Conservation (phyloP, 1,139 yeast genomes). For the Saccharomyces pastorianus region DNA sequence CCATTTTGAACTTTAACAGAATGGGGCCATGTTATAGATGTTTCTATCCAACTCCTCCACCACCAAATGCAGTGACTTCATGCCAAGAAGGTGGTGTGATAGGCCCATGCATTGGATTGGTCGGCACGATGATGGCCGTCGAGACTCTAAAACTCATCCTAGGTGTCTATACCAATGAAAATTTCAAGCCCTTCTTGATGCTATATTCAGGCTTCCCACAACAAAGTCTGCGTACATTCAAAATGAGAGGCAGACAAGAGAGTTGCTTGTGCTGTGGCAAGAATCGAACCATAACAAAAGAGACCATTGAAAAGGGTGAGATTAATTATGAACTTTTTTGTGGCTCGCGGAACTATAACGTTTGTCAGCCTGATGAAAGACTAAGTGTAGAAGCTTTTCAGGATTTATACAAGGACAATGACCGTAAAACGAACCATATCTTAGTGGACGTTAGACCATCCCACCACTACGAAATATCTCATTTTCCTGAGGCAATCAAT, state of each 20-base stretch:
- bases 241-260: conserved; percentile 63
- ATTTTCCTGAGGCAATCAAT: conserved; percentile 53
- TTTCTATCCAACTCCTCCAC: conserved; percentile 84
- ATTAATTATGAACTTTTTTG: conserved; percentile 69
- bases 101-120: conserved; percentile 89
- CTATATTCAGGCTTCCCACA: conserved; percentile 68
- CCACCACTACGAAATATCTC: conserved; percentile 65
- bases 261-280: conserved; percentile 63
- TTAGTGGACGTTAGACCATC: conserved; percentile 75
- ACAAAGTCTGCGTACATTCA: conserved; percentile 63
- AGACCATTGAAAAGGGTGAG: conserved; percentile 38
- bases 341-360: conserved; percentile 48
- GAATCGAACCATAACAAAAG: conserved; percentile 38
- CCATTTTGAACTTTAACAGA: conserved; percentile 59
- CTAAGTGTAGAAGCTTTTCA: conserved; percentile 43
- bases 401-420: conserved; percentile 10
- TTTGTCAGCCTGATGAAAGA: conserved; percentile 40
- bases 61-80: conserved; percentile 70
- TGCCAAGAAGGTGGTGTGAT: conserved; percentile 94
- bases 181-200: conserved; percentile 60
- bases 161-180: conserved; percentile 43
- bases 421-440: conserved; percentile 21
- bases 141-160: conserved; percentile 74
- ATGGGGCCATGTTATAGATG: conserved; percentile 92
- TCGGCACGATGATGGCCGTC: conserved; percentile 83